Evolutionary conservation across 225 moss, liverwort and hornwort genomes (phyloP).

Genomic region (Marchantia paleacea): DNA sequence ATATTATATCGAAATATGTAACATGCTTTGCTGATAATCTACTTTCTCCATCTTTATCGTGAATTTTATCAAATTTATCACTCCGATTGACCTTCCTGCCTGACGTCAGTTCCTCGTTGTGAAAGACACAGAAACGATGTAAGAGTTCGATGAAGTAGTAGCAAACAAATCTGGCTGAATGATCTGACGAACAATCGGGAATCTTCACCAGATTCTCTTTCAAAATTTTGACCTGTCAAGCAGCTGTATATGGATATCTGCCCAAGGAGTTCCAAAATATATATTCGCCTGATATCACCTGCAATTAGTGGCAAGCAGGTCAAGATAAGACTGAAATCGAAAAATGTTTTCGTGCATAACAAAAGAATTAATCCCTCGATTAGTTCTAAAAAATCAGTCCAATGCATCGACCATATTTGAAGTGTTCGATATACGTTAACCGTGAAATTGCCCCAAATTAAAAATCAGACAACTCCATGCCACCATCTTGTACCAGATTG

Average conservation of each 20-base stretch:
- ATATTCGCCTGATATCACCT: conserved; percentile 87
- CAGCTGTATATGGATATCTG: conserved; percentile 67
- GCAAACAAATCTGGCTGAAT: neutral
- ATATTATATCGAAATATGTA: neutral
- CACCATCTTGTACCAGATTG: too few species aligned
- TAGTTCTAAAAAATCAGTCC: too few species aligned
- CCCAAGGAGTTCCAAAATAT: conserved; percentile 99
- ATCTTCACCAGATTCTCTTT: neutral
- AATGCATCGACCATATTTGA: too few species aligned
- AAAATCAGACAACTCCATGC: too few species aligned
- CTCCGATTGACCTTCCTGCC: neutral
- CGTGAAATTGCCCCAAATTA: too few species aligned
- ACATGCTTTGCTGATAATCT: neutral
- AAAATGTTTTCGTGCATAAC: too few species aligned
- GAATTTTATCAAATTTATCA: neutral
- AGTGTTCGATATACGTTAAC: too few species aligned
- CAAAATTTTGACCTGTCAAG: neutral
- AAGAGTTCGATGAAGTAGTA: neutral
- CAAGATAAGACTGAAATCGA: neutral
- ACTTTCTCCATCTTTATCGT: neutral
- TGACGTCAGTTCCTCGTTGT: neutral
- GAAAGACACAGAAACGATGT: neutral
- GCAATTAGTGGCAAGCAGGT: conserved; percentile 3
- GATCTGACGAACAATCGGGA: neutral
- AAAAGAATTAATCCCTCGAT: too few species aligned